Evolutionary conservation across 805 yeast genomes (phyloP).

Genomic region (Candida sphagnicola): DNA sequence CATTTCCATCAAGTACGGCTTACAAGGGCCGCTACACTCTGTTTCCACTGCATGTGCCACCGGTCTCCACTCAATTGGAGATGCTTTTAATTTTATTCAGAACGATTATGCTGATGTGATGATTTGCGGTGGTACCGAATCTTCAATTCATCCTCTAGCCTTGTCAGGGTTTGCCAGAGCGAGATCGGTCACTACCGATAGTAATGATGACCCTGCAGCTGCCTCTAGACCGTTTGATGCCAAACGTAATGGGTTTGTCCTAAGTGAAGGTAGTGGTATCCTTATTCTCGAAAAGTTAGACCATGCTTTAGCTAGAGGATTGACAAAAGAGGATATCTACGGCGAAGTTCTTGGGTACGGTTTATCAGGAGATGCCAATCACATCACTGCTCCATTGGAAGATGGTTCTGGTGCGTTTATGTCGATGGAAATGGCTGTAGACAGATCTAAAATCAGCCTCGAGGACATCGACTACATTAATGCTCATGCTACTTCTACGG

Average conservation of each 20-base stretch:
- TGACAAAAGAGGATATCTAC: conserved; percentile 51
- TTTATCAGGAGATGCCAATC: conserved; percentile 84
- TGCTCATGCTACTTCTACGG: conserved; percentile 96
- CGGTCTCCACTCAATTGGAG: conserved; percentile 91
- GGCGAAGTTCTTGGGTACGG: conserved; percentile 90
- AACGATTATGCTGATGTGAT: conserved; percentile 81
- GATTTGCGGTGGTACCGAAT: conserved; percentile 94
- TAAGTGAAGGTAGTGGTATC: conserved; percentile 91
- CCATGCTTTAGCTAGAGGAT: conserved; percentile 65
- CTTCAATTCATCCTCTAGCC: conserved; percentile 80
- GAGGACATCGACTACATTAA: conserved; percentile 69
- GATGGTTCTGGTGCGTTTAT: conserved; percentile 81
- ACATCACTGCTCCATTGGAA: conserved; percentile 85
- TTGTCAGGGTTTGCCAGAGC: conserved; percentile 91
- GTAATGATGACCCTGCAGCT: conserved; percentile 53
- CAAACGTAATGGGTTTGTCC: conserved; percentile 78
- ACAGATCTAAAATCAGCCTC: conserved; percentile 44
- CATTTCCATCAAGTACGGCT: conserved; percentile 70
- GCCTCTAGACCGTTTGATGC: conserved; percentile 89
- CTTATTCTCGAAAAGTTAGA: conserved; percentile 71
- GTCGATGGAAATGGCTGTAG: conserved; percentile 77
- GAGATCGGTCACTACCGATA: conserved; percentile 65
- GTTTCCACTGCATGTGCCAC: conserved; percentile 97
- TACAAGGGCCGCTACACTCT: conserved; percentile 83
- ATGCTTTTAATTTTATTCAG: conserved; percentile 76